Percentiles rank a stretch among this genome's conserved stretches.
These are phyloP conservation scores for Herpetomonas samuelpessoai DNA, from an alignment of 208 protist genomes.

Conservation along the genomic window DNA sequence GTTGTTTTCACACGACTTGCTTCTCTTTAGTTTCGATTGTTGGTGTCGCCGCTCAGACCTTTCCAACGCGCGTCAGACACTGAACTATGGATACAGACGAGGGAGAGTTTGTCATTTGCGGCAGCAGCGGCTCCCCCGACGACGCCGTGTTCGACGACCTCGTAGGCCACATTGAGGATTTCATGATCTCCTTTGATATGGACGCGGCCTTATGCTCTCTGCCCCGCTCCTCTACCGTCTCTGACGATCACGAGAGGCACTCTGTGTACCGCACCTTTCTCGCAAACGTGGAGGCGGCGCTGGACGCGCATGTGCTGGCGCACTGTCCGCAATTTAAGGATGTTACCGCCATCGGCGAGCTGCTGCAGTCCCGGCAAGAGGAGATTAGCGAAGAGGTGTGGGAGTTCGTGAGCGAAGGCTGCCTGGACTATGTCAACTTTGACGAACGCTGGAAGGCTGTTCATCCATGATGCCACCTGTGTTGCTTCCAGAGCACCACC, in stretches of 20 bases:
- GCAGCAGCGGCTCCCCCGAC: conserved; percentile 45
- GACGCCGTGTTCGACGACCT: conserved; percentile 68
- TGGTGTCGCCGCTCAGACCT: too few species aligned
- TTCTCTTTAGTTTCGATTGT: too few species aligned
- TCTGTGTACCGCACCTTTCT: conserved; percentile 50
- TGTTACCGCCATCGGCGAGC: conserved; percentile 23
- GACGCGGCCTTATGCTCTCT: conserved; percentile 31
- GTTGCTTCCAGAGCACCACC: background rate
- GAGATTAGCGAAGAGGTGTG: conserved; percentile 80
- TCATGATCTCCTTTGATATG: conserved; percentile 77
- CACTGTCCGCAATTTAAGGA: conserved; percentile 21
- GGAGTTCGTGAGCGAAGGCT: conserved; percentile 81
- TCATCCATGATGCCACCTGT: conserved; percentile 10
- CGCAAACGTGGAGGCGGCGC: conserved; percentile 38
- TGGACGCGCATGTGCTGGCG: conserved; percentile 55
- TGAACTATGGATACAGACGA: conserved; percentile 79
- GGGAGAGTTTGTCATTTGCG: conserved; percentile 68
- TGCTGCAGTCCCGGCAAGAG: conserved; percentile 54
- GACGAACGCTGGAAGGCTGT: conserved; percentile 43
- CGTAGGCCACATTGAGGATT: conserved; percentile 81
- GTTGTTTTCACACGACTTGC: too few species aligned
- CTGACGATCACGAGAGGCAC: conserved; percentile 64
- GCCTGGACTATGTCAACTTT: conserved; percentile 80
- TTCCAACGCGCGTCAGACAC: too few species aligned
- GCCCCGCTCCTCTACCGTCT: conserved; percentile 34